phyloP scores from a whole-genome alignment of 495 filamentous ascomycete species.

The Aspergillus sclerotiicarbonarius region DNA sequence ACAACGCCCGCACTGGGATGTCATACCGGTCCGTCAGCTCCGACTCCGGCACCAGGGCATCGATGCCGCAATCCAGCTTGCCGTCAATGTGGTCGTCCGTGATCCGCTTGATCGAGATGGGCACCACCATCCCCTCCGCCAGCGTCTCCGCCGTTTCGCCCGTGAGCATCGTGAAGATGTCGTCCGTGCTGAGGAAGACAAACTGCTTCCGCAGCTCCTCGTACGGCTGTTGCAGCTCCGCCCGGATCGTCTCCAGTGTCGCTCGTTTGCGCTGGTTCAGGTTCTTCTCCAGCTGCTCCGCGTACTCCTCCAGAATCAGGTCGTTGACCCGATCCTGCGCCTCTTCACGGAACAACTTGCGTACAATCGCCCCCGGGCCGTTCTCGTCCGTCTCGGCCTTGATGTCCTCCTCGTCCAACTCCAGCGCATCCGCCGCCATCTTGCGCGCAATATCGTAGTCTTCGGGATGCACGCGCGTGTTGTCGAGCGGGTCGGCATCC shows the following conservation, averaged over 20 bases:
- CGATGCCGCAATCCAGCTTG: conserved; percentile 89
- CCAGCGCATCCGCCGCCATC: conserved; percentile 95
- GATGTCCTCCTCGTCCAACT: conserved; percentile 96
- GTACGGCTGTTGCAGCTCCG: conserved; percentile 86
- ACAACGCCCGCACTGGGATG: conserved; percentile 55
- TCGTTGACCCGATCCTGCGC: conserved; percentile 94
- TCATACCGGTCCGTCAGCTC: conserved; percentile 66
- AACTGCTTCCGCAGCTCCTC: conserved; percentile 90
- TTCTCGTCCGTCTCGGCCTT: conserved; percentile 89
- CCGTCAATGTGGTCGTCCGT: conserved; percentile 90
- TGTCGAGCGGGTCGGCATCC: conserved; percentile 85
- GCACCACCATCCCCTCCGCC: conserved; percentile 82
- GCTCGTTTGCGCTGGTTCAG: conserved; percentile 93
- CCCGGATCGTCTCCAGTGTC: conserved; percentile 93
- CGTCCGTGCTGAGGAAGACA: conserved; percentile 64
- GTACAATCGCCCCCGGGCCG: conserved; percentile 83
- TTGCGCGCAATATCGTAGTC: conserved; percentile 97
- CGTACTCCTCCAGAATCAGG: conserved; percentile 93
- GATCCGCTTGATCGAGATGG: conserved; percentile 82
- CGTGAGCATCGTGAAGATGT: conserved; percentile 95
- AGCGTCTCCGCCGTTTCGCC: conserved; percentile 87
- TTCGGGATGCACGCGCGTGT: conserved; percentile 94
- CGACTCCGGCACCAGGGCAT: conserved; percentile 74
- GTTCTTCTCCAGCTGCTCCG: conserved; percentile 89
- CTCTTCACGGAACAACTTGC: conserved; percentile 87